phyloP scores from a whole-genome alignment of 345 rosid genomes.

The Cochlearia excelsa region DNA sequence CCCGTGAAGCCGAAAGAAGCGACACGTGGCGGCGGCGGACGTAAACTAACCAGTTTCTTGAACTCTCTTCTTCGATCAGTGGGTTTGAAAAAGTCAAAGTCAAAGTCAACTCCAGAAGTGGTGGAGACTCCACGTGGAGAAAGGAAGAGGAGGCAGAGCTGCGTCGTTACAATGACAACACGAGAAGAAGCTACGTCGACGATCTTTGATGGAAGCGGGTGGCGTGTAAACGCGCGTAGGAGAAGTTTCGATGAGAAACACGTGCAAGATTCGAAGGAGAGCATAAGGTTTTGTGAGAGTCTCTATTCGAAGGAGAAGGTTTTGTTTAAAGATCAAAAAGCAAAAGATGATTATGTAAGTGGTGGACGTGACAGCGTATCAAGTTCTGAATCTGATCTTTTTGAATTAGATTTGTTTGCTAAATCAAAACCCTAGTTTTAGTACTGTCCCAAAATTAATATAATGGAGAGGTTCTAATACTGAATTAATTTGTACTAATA shows the following conservation, averaged over 20 bases:
- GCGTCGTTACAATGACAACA: slow-evolving; percentile 40
- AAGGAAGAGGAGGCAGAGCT: slow-evolving; percentile 64
- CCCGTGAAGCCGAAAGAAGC: slow-evolving; percentile 32
- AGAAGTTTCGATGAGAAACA: slow-evolving; percentile 58
- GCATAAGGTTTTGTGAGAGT: slow-evolving; percentile 12
- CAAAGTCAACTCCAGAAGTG: slow-evolving; percentile 47
- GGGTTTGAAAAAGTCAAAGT: slow-evolving; percentile 49
- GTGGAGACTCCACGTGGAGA: slow-evolving; percentile 67
- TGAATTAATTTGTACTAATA: no score
- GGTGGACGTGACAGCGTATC: slow-evolving; percentile 78
- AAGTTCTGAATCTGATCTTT: slow-evolving; percentile 91
- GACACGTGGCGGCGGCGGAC: slow-evolving; percentile 52
- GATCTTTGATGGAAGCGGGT: slow-evolving; percentile 47
- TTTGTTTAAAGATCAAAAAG: slow-evolving; percentile 16
- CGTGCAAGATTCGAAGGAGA: slow-evolving; percentile 20
- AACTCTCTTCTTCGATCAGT: slow-evolving; percentile 75
- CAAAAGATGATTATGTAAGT: slow-evolving; percentile 31
- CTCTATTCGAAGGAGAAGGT: slow-evolving; percentile 32
- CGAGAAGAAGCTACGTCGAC: slow-evolving; percentile 47
- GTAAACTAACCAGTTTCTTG: slow-evolving; percentile 65
- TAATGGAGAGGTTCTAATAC: no score
- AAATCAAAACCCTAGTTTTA: slow-evolving; percentile 16
- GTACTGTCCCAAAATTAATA: no score
- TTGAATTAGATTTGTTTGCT: slow-evolving; percentile 56
- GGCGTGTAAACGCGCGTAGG: slow-evolving; percentile 50